phyloP scores from a whole-genome alignment of 2,329 filamentous ascomycete genomes.

The Penicillium polonicum region DNA sequence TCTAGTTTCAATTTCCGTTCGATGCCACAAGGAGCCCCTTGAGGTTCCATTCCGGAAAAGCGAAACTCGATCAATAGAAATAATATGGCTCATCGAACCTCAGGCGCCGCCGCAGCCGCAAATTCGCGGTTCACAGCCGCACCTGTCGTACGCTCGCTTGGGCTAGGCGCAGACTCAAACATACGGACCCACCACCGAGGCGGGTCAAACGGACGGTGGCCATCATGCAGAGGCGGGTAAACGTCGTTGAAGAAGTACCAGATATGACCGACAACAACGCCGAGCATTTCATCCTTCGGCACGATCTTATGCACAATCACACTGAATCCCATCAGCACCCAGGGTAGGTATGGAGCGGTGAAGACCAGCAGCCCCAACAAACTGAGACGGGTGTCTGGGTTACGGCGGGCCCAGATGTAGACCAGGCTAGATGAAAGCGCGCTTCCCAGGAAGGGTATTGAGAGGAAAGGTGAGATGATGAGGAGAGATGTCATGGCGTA shows the following conservation, averaged over 20 bases:
- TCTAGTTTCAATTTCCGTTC: background rate
- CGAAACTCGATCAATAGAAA: background rate
- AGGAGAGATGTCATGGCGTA: conserved; percentile 81
- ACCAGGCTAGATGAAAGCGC: conserved; percentile 89
- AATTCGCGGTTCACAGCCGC: conserved; percentile 33
- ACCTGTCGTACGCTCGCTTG: conserved; percentile 21
- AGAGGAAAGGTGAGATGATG: conserved; percentile 78
- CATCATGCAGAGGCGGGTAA: conserved; percentile 85
- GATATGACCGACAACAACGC: conserved; percentile 88
- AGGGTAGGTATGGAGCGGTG: conserved; percentile 89
- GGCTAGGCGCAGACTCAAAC: conserved; percentile 56
- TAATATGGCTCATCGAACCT: conserved; percentile 30
- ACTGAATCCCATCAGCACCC: conserved; percentile 92
- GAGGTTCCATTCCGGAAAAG: background rate
- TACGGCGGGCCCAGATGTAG: conserved; percentile 96
- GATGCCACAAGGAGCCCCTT: background rate
- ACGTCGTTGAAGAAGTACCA: conserved; percentile 99
- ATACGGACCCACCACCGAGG: conserved; percentile 85
- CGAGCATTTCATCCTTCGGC: conserved; percentile 94
- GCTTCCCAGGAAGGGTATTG: conserved; percentile 91
- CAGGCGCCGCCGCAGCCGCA: conserved; percentile 35
- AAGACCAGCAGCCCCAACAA: conserved; percentile 88
- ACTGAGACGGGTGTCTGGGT: conserved; percentile 85
- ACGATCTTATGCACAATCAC: conserved; percentile 85
- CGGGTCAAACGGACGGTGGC: conserved; percentile 81